A percentile compares a stretch with the other conserved stretches of the same genome.
Conservation (phyloP, 2,329 filamentous ascomycete genomes). For the Ophiosphaerella herpotricha region DNA sequence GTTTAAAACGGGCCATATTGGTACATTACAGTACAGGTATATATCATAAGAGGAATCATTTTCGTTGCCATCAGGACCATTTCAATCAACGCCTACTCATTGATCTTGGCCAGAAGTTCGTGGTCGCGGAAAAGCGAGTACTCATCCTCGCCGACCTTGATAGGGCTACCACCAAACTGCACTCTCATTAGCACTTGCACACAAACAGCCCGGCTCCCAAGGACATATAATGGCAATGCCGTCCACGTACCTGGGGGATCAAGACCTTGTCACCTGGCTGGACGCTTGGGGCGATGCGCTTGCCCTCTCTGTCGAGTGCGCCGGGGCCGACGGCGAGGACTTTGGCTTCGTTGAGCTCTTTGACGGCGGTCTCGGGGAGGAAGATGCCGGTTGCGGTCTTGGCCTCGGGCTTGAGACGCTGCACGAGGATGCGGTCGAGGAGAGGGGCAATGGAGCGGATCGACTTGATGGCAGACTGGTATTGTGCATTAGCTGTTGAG, state of each 20-base stretch:
- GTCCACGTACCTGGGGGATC: conserved; percentile 79
- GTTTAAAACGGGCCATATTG: conserved; percentile 20
- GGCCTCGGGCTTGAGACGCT: conserved; percentile 95
- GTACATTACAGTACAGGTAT: conserved; percentile 36
- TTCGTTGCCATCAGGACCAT: neutral
- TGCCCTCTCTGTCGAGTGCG: conserved; percentile 82
- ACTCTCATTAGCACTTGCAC: conserved; percentile 42
- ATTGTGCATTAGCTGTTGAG: conserved; percentile 7
- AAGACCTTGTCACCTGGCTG: conserved; percentile 85
- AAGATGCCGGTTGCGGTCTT: conserved; percentile 98
- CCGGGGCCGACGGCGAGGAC: conserved; percentile 95
- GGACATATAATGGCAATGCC: too few relatives aligned
- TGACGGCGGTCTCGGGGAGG: conserved; percentile 93
- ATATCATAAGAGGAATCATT: neutral
- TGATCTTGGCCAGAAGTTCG: conserved; percentile 99
- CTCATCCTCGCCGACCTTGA: conserved; percentile 98
- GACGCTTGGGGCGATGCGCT: conserved; percentile 84
- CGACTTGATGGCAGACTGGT: conserved; percentile 74
- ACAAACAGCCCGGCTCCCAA: too few relatives aligned
- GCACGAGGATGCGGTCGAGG: conserved; percentile 96
- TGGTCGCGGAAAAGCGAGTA: conserved; percentile 95
- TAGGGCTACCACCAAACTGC: conserved; percentile 88
- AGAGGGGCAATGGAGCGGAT: conserved; percentile 95
- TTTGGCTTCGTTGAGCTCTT: conserved; percentile 97
- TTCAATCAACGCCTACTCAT: conserved; percentile 66